Conservation (phyloP, 805 yeast genomes). For the Wickerhamomyces silvicola region DNA sequence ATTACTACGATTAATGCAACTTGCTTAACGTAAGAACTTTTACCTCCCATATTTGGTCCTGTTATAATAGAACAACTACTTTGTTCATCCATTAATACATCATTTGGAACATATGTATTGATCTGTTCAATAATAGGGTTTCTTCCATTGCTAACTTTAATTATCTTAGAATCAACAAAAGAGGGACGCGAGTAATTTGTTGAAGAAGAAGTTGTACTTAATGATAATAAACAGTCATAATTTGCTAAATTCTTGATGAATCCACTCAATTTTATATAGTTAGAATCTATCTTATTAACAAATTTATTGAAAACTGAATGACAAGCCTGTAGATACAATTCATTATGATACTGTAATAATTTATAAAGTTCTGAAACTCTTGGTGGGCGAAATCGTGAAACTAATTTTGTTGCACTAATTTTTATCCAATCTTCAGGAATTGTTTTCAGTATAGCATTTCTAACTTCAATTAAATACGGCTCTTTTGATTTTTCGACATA, state of each 20-base stretch:
- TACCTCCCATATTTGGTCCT: conserved; percentile 98
- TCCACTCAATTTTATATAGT: conserved; percentile 40
- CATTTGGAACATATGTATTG: conserved; percentile 59
- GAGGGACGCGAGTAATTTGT: conserved; percentile 59
- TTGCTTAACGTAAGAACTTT: conserved; percentile 85
- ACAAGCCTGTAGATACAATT: conserved; percentile 25
- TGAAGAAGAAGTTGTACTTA: conserved; percentile 63
- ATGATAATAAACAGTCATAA: conserved; percentile 66
- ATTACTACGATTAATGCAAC: conserved; percentile 77
- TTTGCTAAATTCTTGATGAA: conserved; percentile 50
- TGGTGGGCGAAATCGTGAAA: conserved; percentile 72
- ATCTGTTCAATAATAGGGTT: conserved; percentile 80
- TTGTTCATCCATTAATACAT: conserved; percentile 56
- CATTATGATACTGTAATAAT: conserved; percentile 54
- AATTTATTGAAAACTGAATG: conserved; percentile 41
- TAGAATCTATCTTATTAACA: conserved; percentile 35
- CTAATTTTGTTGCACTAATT: conserved; percentile 58
- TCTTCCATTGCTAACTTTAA: conserved; percentile 59
- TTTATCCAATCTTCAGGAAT: conserved; percentile 77
- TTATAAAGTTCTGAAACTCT: conserved; percentile 43
- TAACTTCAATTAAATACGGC: conserved; percentile 71
- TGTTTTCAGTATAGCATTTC: conserved; percentile 42
- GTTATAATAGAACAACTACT: conserved; percentile 78
- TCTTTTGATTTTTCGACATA: conserved; percentile 55
- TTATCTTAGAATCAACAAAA: conserved; percentile 41